phyloP scores from a whole-genome alignment of 73 alveolate genomes.

The Blepharisma stoltei region DNA sequence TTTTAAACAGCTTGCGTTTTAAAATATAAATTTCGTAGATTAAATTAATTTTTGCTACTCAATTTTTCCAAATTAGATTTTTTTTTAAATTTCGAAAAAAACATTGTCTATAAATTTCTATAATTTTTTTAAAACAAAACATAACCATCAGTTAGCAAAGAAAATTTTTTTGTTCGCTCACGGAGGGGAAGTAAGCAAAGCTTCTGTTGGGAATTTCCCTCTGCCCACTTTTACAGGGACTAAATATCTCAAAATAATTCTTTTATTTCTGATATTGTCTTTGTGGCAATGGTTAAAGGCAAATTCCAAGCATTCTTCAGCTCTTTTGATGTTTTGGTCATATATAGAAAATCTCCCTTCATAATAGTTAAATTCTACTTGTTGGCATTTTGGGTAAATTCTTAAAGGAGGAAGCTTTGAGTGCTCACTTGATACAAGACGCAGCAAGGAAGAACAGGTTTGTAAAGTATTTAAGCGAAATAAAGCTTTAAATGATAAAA shows the following conservation, averaged over 20 bases:
- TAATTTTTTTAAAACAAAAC: no score
- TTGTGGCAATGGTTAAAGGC: constrained; percentile 39
- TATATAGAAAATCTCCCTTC: constrained; percentile 48
- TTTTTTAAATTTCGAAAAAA: no score
- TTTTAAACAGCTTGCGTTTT: no score
- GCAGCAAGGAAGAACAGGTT: not conserved
- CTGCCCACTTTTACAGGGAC: constrained; percentile 53
- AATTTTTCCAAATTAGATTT: no score
- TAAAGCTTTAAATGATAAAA: not conserved
- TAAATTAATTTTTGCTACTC: no score
- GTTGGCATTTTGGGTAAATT: constrained; percentile 32
- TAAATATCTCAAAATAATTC: constrained; percentile 41
- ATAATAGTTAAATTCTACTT: constrained; percentile 39
- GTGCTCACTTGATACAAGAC: not conserved
- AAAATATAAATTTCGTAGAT: no score
- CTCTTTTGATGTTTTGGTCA: constrained; percentile 41
- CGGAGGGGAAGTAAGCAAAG: no score
- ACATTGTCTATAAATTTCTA: no score
- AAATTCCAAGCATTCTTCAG: constrained; percentile 39
- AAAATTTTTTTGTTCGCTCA: no score
- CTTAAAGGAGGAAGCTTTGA: constrained; percentile 24
- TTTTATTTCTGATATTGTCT: constrained; percentile 38
- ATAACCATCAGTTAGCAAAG: no score
- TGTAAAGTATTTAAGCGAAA: constrained; percentile 8
- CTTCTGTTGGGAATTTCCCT: constrained; percentile 49